phyloP scores from a whole-genome alignment of 139 green algal species.

The Chlorella ohadii region DNA sequence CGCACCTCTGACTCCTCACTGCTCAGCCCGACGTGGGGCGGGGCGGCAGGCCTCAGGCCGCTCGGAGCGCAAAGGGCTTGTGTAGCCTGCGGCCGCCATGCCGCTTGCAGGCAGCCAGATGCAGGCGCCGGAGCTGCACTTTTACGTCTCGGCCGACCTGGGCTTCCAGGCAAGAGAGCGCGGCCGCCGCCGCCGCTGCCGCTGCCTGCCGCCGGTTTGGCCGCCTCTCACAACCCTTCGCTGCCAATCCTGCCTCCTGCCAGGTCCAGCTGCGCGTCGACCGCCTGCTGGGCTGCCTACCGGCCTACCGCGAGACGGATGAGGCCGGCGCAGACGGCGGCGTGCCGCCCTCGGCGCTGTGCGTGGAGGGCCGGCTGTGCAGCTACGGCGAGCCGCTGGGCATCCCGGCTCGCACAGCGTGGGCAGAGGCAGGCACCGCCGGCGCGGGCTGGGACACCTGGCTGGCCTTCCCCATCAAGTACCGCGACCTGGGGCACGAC shows the following conservation, averaged over 20 bases:
- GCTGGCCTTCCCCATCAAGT: slow-evolving; percentile 85
- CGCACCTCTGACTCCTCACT: no score
- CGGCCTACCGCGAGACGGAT: slow-evolving; percentile 29
- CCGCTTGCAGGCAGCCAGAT: neutral
- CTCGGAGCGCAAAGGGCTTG: no score
- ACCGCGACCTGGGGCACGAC: slow-evolving; percentile 82
- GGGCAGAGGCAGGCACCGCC: slow-evolving; percentile 40
- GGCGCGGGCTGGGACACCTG: slow-evolving; percentile 73
- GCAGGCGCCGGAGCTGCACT: neutral
- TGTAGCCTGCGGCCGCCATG: neutral
- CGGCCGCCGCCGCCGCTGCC: neutral
- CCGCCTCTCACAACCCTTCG: neutral
- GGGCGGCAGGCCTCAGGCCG: no score
- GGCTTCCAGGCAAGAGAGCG: neutral
- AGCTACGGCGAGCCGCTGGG: slow-evolving; percentile 64
- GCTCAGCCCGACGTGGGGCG: no score
- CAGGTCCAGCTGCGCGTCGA: slow-evolving; percentile 67
- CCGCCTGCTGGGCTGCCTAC: slow-evolving; percentile 58
- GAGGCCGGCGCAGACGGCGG: neutral
- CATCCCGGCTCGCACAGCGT: slow-evolving; percentile 58
- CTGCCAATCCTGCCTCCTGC: neutral
- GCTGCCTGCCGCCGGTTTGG: neutral
- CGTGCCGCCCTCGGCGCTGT: slow-evolving; percentile 47
- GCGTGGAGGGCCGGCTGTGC: slow-evolving; percentile 57
- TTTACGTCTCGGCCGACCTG: neutral